Evolutionary conservation across 345 rosid genomes (phyloP).

Genomic region (Moricandia arvensis): DNA sequence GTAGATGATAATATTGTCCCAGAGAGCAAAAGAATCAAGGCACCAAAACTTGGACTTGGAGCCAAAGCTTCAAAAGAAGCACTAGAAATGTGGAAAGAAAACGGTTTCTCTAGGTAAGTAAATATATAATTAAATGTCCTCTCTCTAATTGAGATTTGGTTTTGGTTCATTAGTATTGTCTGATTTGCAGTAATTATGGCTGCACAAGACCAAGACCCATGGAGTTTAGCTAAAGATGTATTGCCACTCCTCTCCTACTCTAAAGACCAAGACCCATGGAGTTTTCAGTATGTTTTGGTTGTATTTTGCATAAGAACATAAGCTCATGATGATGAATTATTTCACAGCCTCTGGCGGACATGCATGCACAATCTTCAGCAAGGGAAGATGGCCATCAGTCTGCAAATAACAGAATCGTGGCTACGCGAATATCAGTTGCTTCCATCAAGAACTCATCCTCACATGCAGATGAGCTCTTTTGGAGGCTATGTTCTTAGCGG

Average conservation of each 20-base stretch:
- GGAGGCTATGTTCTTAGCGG: no score
- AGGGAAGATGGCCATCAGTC: no score
- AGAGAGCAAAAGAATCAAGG: constrained; percentile 44
- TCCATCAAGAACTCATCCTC: no score
- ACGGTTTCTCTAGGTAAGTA: no score
- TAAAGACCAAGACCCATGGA: no score
- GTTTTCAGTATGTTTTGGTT: neutral
- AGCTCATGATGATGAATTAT: neutral
- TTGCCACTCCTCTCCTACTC: constrained; percentile 78
- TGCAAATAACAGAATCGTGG: no score
- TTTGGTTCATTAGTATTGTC: neutral
- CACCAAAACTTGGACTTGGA: constrained; percentile 75
- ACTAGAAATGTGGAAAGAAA: no score
- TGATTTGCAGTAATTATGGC: constrained; percentile 70
- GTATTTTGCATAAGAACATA: neutral
- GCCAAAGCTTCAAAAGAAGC: constrained; percentile 65
- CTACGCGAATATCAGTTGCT: no score
- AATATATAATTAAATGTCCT: neutral
- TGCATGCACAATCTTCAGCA: no score
- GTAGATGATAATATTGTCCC: constrained; percentile 30
- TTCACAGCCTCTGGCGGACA: constrained; percentile 76
- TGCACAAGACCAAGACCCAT: constrained; percentile 79
- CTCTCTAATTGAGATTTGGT: no score
- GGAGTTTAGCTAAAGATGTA: no score
- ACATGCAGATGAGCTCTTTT: no score